Base-by-base conservation (phyloP, 495 filamentous ascomycete genomes). In the Podospora comata region DNA sequence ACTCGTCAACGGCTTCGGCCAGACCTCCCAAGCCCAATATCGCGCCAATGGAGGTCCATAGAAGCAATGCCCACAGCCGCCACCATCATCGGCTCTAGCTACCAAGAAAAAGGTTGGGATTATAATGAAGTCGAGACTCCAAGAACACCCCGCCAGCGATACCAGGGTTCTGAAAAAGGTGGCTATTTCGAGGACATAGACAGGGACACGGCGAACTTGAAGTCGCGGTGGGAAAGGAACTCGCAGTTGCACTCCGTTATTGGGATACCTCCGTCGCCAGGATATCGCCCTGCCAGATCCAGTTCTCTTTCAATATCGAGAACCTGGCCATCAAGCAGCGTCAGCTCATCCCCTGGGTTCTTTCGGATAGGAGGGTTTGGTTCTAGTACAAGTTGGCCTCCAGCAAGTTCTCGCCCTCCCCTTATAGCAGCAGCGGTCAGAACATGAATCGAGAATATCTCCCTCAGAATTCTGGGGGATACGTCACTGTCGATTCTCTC, bases 251-350 rank as follows among this genome's bases (percentile, higher is more conserved):
- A 56, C 13, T 55, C 19, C 9, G 16, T 20, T 58, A 11, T 58
- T 20, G 2, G 3, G 2, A 58, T 58, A 11, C 23, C n/a, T 16
- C 32, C 34, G n/a, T 18, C 60, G 54, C 9, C 68, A 20, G 20
- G n/a, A 48, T 39, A 54, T 9, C 54, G 19, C 11, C 66, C 60
- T 44, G 59, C 59, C 28, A 39, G 61, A 34, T 28, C 70, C n/a
- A 54, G 67, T 19, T 72, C 70, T 60, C 61, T 72, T 7, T 72
- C 70, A 1, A 53, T 72, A 2, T 66, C 70, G 9, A 54, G 60
- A 5, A 54, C 53, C 4, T 39, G 39, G 11, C 54, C 66, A 15
- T 23, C 39, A 13, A 39, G 9, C 16, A 66, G 20, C n/a, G 55
- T 54, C 39, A 55, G n/a, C 5, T 67, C 66, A 6, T 62, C 27